A percentile compares a stretch with the other conserved stretches of the same genome.
These are phyloP conservation scores for Saccharomyces jurei DNA, from an alignment of 805 yeast species.

Conservation along the genomic window DNA sequence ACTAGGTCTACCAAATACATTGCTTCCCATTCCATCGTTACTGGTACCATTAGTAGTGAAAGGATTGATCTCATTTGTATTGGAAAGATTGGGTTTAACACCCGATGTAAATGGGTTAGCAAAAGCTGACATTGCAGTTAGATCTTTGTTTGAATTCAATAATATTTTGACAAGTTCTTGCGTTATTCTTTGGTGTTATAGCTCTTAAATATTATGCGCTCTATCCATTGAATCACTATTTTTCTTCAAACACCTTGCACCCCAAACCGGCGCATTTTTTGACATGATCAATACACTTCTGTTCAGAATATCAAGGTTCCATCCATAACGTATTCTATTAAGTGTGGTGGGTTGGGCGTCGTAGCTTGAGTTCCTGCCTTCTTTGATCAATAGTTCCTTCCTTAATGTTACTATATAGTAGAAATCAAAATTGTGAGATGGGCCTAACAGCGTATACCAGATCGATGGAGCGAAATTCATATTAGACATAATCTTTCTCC, in stretches of 20 bases:
- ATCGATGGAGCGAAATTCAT: conserved; percentile 15
- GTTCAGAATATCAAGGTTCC: conserved; percentile 34
- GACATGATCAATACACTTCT: conserved; percentile 32
- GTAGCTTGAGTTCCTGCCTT: conserved; percentile 42
- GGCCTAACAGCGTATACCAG: conserved; percentile 30
- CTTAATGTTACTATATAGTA: conserved; percentile 42
- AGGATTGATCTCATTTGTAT: conserved; percentile 11
- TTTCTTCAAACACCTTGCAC: conserved; percentile 50
- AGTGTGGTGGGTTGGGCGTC: conserved; percentile 29
- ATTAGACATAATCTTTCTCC: conserved; percentile 24
- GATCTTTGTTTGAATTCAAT: conserved; percentile 5
- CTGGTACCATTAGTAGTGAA: conserved; percentile 3
- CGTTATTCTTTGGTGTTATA: conserved; percentile 7
- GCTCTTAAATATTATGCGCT: conserved; percentile 16
- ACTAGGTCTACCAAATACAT: conserved; percentile 11
- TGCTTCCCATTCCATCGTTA: conserved; percentile 3
- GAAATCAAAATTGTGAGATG: conserved; percentile 41
- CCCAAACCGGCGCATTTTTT: conserved; percentile 39
- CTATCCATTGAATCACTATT: conserved; percentile 31
- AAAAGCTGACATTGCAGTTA: not conserved
- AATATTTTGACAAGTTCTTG: conserved; percentile 31
- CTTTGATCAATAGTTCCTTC: conserved; percentile 47
- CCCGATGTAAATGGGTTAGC: not conserved
- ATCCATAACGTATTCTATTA: too few species aligned
- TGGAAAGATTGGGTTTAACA: not conserved